These are phyloP conservation scores for Bryoerythrophyllum caledonicum DNA, from an alignment of 225 moss, liverwort and hornwort species.

Conservation along the genomic window DNA sequence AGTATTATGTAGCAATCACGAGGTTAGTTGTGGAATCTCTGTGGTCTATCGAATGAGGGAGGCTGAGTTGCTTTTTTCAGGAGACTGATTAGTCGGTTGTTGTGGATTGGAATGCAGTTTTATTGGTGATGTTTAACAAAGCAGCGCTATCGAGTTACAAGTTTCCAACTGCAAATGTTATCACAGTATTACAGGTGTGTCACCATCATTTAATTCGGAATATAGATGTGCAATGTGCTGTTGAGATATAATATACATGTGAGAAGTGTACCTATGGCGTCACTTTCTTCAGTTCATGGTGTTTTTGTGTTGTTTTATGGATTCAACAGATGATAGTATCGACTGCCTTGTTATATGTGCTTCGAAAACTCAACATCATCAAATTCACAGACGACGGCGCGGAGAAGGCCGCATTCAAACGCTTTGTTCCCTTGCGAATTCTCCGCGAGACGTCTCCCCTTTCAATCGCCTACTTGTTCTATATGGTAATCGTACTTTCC, in stretches of 20 bases:
- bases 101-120: conserved; percentile 50
- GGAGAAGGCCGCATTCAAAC: conserved; percentile 52
- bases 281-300: neutral
- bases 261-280: conserved; percentile 10
- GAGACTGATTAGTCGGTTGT: conserved; percentile 2
- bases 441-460: conserved; percentile 80
- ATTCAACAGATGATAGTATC: conserved; percentile 89
- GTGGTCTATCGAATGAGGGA: neutral
- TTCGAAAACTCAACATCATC: conserved; percentile 74
- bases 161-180: conserved; percentile 94
- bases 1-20: neutral
- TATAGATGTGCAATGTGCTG: neutral
- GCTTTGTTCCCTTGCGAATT: conserved; percentile 69
- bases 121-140: conserved; percentile 99
- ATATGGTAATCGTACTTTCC: conserved; percentile 65
- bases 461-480: conserved; percentile 88
- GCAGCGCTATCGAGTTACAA: conserved; percentile 84
- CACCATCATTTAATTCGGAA: conserved; percentile 11
- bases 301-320: conserved; percentile 4
- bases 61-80: neutral
- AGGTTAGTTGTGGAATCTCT: neutral
- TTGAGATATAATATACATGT: conserved; percentile 6
- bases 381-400: conserved; percentile 61
- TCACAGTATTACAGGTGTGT: conserved; percentile 90
- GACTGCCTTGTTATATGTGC: conserved; percentile 67